Base-by-base conservation (phyloP, 441 rosid species). In the Syzygium syzygioides region DNA sequence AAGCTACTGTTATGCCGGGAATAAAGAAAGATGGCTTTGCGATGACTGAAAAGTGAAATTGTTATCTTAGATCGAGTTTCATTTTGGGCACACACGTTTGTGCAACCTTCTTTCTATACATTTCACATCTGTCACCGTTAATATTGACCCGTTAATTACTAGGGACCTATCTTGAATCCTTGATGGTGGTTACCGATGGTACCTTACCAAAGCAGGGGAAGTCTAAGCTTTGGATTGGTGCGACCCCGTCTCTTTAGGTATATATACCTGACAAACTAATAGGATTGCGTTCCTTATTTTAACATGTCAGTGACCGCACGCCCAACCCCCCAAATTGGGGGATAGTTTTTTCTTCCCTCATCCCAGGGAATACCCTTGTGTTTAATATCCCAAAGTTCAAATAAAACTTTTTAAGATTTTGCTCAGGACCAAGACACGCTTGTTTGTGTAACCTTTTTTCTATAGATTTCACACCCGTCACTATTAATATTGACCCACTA, bases 351-450 rank as follows among this genome's bases (percentile, higher is more conserved):
- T 45, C 1, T 45, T 45, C 48, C 9, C 48, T 45, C 48, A 45
- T 2, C 48, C 2, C 0, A 0, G 2, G 10, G 9, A 45, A 1
- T 45, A 45, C 48, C 48, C 9, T 1, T 1, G 8, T 45, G 48
- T 45, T 45, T 7, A 41, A 41, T 1, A 1, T 41, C 45, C 45
- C 9, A 41, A 8, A 41, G 1, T 7, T 45, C 8, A 7, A 0
- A 45, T 1, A 2, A 45, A 45, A 9, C 1, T 0, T 45, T 45
- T 45, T 45, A 45, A 45, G 2, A 7, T 45, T 2, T 45, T 45
- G 2, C 48, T 45, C 9, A 45, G 48, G 48, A 45, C 9, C 48
- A 45, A 7, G 80, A 14, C 26, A 68, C 80, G 20, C 45, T 20
- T 10, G 9, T 37, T 68, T 37, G 50, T 3, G 5, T 37, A 41